These are phyloP conservation scores for Coemansia biformis DNA, from an alignment of 192 early-diverging fungal species.

Conservation along the genomic window DNA sequence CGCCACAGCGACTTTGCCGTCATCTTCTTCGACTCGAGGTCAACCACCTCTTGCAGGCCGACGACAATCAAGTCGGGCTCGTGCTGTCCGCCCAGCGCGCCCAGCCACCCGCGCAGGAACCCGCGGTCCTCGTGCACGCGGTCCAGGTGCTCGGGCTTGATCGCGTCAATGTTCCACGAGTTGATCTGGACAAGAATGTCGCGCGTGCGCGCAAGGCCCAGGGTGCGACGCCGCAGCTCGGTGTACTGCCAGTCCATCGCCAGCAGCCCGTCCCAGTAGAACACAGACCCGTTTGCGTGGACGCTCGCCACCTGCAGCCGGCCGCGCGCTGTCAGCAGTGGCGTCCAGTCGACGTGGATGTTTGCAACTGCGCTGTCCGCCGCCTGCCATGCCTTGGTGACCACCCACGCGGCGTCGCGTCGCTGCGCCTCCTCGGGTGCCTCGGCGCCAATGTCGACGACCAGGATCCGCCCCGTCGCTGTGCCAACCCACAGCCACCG, in stretches of 20 bases:
- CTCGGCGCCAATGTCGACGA: slow-evolving; percentile 28
- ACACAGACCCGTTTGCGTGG: slow-evolving; percentile 41
- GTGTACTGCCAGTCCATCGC: slow-evolving; percentile 44
- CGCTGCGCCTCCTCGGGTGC: slow-evolving; percentile 2
- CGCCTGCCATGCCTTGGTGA: slow-evolving; percentile 39
- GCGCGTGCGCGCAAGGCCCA: slow-evolving; percentile 60
- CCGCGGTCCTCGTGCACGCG: slow-evolving; percentile 28
- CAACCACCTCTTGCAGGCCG: slow-evolving; percentile 96
- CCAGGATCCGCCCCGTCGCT: slow-evolving; percentile 26
- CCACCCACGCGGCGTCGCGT: slow-evolving; percentile 23
- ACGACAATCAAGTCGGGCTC: slow-evolving; percentile 77
- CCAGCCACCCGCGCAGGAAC: slow-evolving; percentile 36
- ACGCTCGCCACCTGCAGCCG: slow-evolving; percentile 41
- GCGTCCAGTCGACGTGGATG: slow-evolving; percentile 41
- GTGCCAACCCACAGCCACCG: slow-evolving; percentile 47
- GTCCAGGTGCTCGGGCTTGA: slow-evolving; percentile 77
- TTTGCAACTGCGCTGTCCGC: slow-evolving; percentile 18
- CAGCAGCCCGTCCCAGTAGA: slow-evolving; percentile 48
- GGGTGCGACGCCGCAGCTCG: slow-evolving; percentile 57
- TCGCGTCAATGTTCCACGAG: slow-evolving; percentile 91
- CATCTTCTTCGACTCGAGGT: slow-evolving; percentile 74
- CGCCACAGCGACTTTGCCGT: slow-evolving; percentile 57
- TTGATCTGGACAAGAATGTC: slow-evolving; percentile 71
- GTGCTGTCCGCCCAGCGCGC: slow-evolving; percentile 43
- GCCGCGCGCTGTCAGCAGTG: slow-evolving; percentile 28